A percentile compares a stretch with the other conserved stretches of the same genome.
These are phyloP conservation scores for Phytophthora brassicae DNA, from an alignment of 352 stramenopile species.

Conservation along the genomic window DNA sequence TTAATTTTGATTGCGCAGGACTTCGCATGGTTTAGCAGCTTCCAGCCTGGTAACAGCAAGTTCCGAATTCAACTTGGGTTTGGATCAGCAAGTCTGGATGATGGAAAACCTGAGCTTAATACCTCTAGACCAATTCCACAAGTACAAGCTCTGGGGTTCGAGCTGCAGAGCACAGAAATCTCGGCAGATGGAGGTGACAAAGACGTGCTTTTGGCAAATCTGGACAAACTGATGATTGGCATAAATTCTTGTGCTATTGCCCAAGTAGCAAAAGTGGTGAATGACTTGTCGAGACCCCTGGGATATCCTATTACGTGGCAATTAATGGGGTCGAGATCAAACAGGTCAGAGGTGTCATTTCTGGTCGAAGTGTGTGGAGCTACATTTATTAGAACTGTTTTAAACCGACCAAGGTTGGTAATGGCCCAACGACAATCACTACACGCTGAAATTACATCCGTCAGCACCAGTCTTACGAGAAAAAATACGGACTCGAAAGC, in stretches of 20 bases:
- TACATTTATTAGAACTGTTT: conserved; percentile 23
- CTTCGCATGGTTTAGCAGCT: conserved; percentile 25
- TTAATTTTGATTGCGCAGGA: conserved; percentile 23
- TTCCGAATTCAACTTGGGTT: conserved; percentile 23
- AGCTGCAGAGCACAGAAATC: conserved; percentile 23
- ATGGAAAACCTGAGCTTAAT: not conserved
- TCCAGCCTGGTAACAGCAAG: conserved; percentile 6
- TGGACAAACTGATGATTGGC: conserved; percentile 28
- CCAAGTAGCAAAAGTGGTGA: conserved; percentile 11
- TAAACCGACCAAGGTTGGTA: conserved; percentile 17
- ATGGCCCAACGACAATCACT: conserved; percentile 36
- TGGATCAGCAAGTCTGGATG: conserved; percentile 16
- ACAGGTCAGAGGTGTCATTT: conserved; percentile 18
- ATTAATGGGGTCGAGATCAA: not conserved
- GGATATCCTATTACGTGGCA: conserved; percentile 28
- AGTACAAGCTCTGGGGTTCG: conserved; percentile 29
- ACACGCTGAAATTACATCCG: conserved; percentile 27
- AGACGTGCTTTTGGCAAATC: conserved; percentile 14
- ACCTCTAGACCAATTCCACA: conserved; percentile 1
- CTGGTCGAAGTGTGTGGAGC: conserved; percentile 33
- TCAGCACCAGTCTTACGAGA: conserved; percentile 26
- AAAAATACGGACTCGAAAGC: not conserved
- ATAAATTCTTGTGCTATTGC: conserved; percentile 9
- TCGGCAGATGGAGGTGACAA: conserved; percentile 22
- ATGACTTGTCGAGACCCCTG: conserved; percentile 15